Percentiles rank a stretch among this genome's conserved stretches.
Evolutionary conservation across 2,329 filamentous ascomycete species (phyloP).

Genomic region (Mariannaea sp.): DNA sequence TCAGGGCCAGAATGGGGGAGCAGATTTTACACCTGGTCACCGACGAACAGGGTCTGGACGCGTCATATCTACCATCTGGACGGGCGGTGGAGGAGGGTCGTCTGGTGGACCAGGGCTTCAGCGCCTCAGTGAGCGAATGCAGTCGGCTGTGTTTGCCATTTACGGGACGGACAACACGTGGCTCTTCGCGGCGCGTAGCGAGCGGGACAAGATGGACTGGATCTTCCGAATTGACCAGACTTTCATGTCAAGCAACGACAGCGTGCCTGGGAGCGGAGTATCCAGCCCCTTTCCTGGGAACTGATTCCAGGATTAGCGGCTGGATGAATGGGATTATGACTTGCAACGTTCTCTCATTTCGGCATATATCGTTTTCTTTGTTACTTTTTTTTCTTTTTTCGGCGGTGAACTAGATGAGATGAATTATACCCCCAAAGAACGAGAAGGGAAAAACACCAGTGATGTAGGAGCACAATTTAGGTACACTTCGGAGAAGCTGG

Average conservation of each 20-base stretch:
- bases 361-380: slow-evolving; percentile 38
- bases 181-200: slow-evolving; percentile 87
- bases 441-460: slow-evolving; percentile 30
- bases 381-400: slow-evolving; percentile 34
- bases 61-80: slow-evolving; percentile 61
- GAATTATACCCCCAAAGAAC: slow-evolving; percentile 39
- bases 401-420: slow-evolving; percentile 39
- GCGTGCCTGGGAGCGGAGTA: slow-evolving; percentile 45
- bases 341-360: slow-evolving; percentile 36
- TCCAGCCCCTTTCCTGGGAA: slow-evolving; percentile 43
- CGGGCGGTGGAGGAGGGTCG: slow-evolving; percentile 46
- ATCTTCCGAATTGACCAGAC: slow-evolving; percentile 93
- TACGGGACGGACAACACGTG: slow-evolving; percentile 95
- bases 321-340: slow-evolving; percentile 35
- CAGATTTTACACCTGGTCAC: slow-evolving; percentile 52
- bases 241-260: slow-evolving; percentile 56
- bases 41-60: slow-evolving; percentile 56
- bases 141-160: slow-evolving; percentile 84
- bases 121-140: slow-evolving; percentile 61
- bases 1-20: slow-evolving; percentile 40
- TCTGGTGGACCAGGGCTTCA: slow-evolving; percentile 48
- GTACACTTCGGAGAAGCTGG: slow-evolving; percentile 27
- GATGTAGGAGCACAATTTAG: slow-evolving; percentile 28
- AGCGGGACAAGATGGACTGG: slow-evolving; percentile 95
- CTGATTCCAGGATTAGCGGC: slow-evolving; percentile 30